Evolutionary conservation across 2,329 filamentous ascomycete genomes (phyloP).

Genomic region (Aspergillus unguis): DNA sequence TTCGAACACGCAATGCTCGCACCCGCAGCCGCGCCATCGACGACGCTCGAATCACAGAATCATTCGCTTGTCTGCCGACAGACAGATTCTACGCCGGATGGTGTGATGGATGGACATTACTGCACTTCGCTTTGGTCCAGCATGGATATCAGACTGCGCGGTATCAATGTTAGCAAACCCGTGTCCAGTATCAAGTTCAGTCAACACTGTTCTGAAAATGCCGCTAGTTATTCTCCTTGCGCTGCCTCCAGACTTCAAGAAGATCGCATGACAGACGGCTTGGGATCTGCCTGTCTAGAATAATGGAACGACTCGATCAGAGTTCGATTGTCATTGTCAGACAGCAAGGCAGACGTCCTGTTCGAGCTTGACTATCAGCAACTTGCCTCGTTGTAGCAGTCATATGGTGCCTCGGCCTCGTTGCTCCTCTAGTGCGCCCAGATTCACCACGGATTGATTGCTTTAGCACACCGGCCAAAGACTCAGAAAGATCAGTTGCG

Average conservation of each 20-base stretch:
- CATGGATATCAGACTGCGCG: constrained; percentile 12
- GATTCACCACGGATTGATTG: constrained; percentile 3
- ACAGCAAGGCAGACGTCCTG: no score
- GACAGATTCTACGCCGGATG: not conserved
- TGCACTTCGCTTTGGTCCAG: not conserved
- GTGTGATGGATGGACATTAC: not conserved
- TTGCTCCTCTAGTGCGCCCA: not conserved
- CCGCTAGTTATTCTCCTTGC: no score
- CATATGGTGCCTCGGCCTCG: not conserved
- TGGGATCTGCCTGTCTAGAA: no score
- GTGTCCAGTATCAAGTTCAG: no score
- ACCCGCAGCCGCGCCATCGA: constrained; percentile 1
- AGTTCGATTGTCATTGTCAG: no score
- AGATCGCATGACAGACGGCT: no score
- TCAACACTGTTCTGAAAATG: no score
- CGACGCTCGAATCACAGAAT: not conserved
- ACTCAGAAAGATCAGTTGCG: no score
- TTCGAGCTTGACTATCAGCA: no score
- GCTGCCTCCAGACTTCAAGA: no score
- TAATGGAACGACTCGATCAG: no score
- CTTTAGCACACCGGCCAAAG: not conserved
- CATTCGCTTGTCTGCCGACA: not conserved
- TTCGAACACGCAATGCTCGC: not conserved
- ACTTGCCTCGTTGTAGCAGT: not conserved
- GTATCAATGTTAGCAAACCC: constrained; percentile 1